A percentile compares a stretch with the other conserved stretches of the same genome.
Evolutionary conservation across 2,329 filamentous ascomycete genomes (phyloP).

Genomic region (Penicillium sp.): DNA sequence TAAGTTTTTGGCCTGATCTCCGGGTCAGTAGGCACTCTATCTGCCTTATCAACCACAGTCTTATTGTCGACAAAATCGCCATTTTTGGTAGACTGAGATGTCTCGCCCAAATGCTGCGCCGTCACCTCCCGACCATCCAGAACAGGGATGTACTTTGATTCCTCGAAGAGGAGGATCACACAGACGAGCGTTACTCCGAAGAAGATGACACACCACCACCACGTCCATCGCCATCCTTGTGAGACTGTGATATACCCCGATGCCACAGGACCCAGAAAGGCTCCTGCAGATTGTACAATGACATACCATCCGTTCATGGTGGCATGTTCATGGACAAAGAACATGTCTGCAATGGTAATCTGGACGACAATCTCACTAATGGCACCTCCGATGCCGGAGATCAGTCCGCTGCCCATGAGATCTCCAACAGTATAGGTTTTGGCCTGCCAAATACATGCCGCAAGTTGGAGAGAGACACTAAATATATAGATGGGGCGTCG

Average conservation of each 20-base stretch:
- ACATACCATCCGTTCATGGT: conserved; percentile 52
- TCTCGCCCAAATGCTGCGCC: conserved; percentile 3
- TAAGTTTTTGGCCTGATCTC: conserved; percentile 47
- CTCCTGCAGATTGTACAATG: conserved; percentile 33
- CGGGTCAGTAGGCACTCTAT: conserved; percentile 20
- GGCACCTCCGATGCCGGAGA: conserved; percentile 49
- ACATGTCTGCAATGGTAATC: conserved; percentile 51
- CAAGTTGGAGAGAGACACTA: conserved; percentile 44
- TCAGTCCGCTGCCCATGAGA: conserved; percentile 45
- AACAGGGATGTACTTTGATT: conserved; percentile 30
- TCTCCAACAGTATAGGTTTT: conserved; percentile 44
- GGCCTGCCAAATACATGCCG: conserved; percentile 46
- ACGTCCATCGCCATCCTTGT: conserved; percentile 56
- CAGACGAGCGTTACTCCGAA: conserved; percentile 42
- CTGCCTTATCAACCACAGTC: neutral
- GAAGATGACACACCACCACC: conserved; percentile 52
- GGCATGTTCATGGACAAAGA: conserved; percentile 51
- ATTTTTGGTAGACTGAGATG: neutral
- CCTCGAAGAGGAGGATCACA: conserved; percentile 51
- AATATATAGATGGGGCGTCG: conserved; percentile 50
- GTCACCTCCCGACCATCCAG: conserved; percentile 7
- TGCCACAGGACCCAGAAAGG: conserved; percentile 39
- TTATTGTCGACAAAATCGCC: neutral
- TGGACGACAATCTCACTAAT: conserved; percentile 49
- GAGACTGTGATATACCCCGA: conserved; percentile 36